Conservation (phyloP, 192 early-diverging fungal genomes). For the Coemansia sp. region DNA sequence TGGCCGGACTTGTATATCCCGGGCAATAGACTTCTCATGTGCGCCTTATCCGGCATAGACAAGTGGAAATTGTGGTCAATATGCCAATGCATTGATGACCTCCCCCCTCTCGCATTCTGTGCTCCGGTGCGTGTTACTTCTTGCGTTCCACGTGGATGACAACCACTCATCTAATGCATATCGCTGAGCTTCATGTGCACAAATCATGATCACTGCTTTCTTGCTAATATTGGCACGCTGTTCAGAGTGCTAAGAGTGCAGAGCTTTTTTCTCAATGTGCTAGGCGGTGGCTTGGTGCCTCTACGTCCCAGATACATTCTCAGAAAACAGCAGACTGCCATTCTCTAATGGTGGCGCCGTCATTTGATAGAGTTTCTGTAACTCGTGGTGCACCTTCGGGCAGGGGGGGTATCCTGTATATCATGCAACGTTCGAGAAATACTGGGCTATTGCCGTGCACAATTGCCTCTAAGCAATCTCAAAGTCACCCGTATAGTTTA, state of each 20-base stretch:
- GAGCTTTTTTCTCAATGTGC: background rate
- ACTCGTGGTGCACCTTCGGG: background rate
- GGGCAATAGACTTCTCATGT: background rate
- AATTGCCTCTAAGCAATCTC: too few relatives aligned
- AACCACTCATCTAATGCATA: background rate
- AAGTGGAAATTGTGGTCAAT: background rate
- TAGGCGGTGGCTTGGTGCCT: background rate
- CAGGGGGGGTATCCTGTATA: background rate
- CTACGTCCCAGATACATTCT: background rate
- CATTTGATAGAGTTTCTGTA: background rate
- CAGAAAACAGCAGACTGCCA: background rate
- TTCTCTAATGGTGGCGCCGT: background rate
- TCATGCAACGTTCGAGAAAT: background rate
- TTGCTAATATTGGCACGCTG: background rate
- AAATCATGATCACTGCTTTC: background rate
- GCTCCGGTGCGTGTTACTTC: background rate
- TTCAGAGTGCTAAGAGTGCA: background rate
- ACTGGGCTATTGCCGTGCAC: background rate
- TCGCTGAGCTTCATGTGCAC: slow-evolving; percentile 2
- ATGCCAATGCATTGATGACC: background rate
- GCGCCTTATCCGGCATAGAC: background rate
- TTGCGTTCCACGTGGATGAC: background rate
- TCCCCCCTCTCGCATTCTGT: background rate
- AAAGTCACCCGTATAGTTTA: background rate
- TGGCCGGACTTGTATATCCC: background rate